Base-by-base conservation (phyloP, 345 rosid species). In the Salix caprea region DNA sequence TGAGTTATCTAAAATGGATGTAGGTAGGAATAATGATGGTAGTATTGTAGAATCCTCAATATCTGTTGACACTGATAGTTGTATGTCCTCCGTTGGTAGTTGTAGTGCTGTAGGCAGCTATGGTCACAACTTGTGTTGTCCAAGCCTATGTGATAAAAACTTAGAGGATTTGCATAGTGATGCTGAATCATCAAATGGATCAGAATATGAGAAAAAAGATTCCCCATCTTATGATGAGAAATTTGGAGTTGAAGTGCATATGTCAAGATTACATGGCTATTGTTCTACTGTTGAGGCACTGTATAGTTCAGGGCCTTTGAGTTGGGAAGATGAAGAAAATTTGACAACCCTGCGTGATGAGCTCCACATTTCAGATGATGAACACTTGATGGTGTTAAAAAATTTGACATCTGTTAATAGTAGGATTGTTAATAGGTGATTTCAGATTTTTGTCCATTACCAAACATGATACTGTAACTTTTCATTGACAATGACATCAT, bases 41-140 rank as follows among this genome's bases (percentile, higher is more conserved):
- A 67, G 26, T 34, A 54, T n/a, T 39, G 10, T 56, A 39, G 78
- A 42, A 58, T 36, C 60, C 14, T 19, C 83, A 52, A 18, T 28
- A 70, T 72, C 76, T 56, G 62, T 15, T 2, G 72, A 78, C 76
- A 26, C 74, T 46, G 75, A 70, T 61, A 75, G 83, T 69, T 48
- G 77, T 70, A n/a, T 73, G 69, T 86, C 84, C 24, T 86, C 88
- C 34, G 82, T 83, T 74, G 88, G 83, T 77, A 86, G 88, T 76
- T 86, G 80, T 79, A 83, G 72, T 70, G 40, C 74, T 23, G 42
- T 64, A 24, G 65, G 72, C 32, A 14, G 42, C n/a, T 60, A 32
- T 78, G 61, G 72, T 56, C 18, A 46, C 60, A 69, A 76, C 30
- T 28, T 62, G 44, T 65, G 61, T 7, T 67, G 69, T 34, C 48